phyloP scores from a whole-genome alignment of 1,284 basidiomycete species.

The Hortiboletus rubellus region DNA sequence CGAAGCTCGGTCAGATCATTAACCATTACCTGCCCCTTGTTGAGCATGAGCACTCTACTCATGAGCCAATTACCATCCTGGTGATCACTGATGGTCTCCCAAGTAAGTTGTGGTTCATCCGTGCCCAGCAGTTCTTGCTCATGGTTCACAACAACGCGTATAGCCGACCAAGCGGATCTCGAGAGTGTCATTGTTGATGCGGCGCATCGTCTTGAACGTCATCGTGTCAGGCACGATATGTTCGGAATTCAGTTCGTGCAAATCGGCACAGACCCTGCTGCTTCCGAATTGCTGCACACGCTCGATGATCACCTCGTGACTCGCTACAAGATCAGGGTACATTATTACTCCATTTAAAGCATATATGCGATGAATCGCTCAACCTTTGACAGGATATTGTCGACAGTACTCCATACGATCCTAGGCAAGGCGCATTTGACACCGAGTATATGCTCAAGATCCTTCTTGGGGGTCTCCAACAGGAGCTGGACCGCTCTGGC shows the following conservation, averaged over 20 bases:
- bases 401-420: conserved; percentile 44
- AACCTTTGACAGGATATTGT: conserved; percentile 44
- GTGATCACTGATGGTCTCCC: conserved; percentile 53
- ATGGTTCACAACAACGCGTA: conserved; percentile 1
- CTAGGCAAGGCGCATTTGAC: conserved; percentile 35
- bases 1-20: conserved; percentile 41
- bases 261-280: conserved; percentile 47
- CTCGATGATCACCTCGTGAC: conserved; percentile 47
- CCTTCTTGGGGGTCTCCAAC: conserved; percentile 42
- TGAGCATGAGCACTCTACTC: conserved; percentile 32
- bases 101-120: conserved; percentile 33
- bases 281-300: conserved; percentile 43
- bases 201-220: conserved; percentile 48
- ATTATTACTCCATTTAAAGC: conserved; percentile 1
- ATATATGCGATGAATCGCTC: neutral
- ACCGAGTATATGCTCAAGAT: conserved; percentile 45
- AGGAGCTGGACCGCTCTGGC: conserved; percentile 19
- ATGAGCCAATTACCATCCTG: conserved; percentile 46
- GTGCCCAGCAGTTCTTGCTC: neutral
- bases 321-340: conserved; percentile 41
- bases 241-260: conserved; percentile 57
- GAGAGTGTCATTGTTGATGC: conserved; percentile 47
- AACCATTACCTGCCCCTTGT: conserved; percentile 42
- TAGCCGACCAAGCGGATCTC: conserved; percentile 50
- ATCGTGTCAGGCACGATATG: conserved; percentile 35